Evolutionary conservation across 768 basidiomycete species (phyloP).

Genomic region (Mycena vulgaris): DNA sequence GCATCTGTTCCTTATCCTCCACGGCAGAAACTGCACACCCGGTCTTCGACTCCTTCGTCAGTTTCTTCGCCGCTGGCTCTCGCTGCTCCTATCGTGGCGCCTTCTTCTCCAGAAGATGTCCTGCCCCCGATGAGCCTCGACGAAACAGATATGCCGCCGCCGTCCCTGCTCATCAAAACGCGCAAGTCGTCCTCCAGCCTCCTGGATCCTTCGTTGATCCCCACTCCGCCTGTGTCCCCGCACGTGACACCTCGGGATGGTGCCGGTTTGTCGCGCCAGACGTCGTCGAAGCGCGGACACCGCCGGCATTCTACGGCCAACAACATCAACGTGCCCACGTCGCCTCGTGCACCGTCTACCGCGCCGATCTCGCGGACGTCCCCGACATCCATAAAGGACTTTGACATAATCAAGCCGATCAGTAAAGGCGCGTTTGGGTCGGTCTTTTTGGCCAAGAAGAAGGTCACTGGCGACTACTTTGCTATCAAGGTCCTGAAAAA

Average conservation of each 20-base stretch:
- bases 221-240: slow-evolving; percentile 86
- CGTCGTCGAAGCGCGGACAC: slow-evolving; percentile 69
- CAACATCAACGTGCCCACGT: slow-evolving; percentile 72
- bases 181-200: slow-evolving; percentile 79
- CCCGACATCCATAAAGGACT: slow-evolving; percentile 97
- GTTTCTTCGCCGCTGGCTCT: slow-evolving; percentile 90
- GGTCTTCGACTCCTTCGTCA: slow-evolving; percentile 91
- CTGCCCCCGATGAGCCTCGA: slow-evolving; percentile 80
- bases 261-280: slow-evolving; percentile 59
- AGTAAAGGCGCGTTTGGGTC: slow-evolving; percentile 99
- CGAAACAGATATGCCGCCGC: slow-evolving; percentile 52
- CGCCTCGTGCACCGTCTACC: slow-evolving; percentile 87
- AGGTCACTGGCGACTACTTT: slow-evolving; percentile 97
- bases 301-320: slow-evolving; percentile 84
- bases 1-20: slow-evolving; percentile 44
- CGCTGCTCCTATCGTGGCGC: slow-evolving; percentile 87
- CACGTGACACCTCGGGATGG: slow-evolving; percentile 58
- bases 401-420: slow-evolving; percentile 99
- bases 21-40: slow-evolving; percentile 73
- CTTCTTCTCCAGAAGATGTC: slow-evolving; percentile 70
- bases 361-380: slow-evolving; percentile 85
- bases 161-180: slow-evolving; percentile 64
- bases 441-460: slow-evolving; percentile 98
- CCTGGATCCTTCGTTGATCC: slow-evolving; percentile 73
- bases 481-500: slow-evolving; percentile 99